phyloP scores from a whole-genome alignment of 495 filamentous ascomycete species.

The Lepraria neglecta region DNA sequence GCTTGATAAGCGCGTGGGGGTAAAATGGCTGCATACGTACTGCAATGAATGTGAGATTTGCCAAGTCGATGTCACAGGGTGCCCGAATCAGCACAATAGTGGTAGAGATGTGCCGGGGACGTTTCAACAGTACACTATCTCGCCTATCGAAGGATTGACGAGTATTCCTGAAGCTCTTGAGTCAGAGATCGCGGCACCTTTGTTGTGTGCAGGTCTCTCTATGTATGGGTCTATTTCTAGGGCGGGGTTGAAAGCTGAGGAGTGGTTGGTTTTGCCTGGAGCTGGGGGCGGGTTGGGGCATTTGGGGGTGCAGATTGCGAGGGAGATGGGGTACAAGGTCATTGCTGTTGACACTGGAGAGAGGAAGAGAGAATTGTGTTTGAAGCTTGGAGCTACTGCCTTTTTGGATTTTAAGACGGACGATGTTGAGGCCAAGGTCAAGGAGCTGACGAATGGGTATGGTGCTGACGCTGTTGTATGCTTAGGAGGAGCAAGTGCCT shows the following conservation, averaged over 20 bases:
- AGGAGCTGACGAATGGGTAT: slow-evolving; percentile 33
- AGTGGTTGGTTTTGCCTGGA: slow-evolving; percentile 40
- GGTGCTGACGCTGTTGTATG: slow-evolving; percentile 44
- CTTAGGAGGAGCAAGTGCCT: slow-evolving; percentile 40
- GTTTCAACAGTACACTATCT: slow-evolving; percentile 40
- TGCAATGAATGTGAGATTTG: slow-evolving; percentile 44
- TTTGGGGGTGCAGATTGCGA: slow-evolving; percentile 43
- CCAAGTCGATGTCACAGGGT: slow-evolving; percentile 41
- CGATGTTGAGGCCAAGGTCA: slow-evolving; percentile 35
- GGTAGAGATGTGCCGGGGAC: slow-evolving; percentile 45
- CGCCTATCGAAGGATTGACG: slow-evolving; percentile 32
- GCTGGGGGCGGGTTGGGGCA: slow-evolving; percentile 43
- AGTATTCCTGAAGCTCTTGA: slow-evolving; percentile 29
- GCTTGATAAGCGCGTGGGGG: slow-evolving; percentile 33
- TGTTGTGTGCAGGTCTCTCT: slow-evolving; percentile 41
- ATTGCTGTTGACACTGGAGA: slow-evolving; percentile 43
- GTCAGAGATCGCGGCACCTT: slow-evolving; percentile 33
- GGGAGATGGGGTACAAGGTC: slow-evolving; percentile 38
- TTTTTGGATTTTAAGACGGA: slow-evolving; percentile 40
- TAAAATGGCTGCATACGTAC: slow-evolving; percentile 44
- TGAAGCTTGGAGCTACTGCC: slow-evolving; percentile 35
- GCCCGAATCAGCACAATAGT: slow-evolving; percentile 41
- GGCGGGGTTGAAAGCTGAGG: slow-evolving; percentile 36
- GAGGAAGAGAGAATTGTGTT: slow-evolving; percentile 39
- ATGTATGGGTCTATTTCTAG: slow-evolving; percentile 47